Evolutionary conservation across 805 yeast species (phyloP).

Genomic region (Pichia californica): DNA sequence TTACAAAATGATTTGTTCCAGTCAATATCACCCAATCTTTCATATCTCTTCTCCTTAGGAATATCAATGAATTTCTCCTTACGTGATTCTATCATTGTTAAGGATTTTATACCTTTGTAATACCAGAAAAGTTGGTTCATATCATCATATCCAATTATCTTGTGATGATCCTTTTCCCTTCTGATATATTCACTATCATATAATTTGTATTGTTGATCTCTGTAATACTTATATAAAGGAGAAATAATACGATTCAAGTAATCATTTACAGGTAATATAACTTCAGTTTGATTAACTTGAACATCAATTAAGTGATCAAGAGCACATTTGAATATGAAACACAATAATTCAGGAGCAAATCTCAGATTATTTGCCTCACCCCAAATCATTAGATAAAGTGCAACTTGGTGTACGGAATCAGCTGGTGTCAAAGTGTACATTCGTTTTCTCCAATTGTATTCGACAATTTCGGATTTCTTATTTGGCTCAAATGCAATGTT

Average conservation of each 20-base stretch:
- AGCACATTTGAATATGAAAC: constrained; percentile 54
- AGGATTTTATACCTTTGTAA: constrained; percentile 29
- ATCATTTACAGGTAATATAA: constrained; percentile 17
- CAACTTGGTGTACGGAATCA: constrained; percentile 61
- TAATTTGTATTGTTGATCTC: constrained; percentile 60
- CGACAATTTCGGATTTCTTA: constrained; percentile 60
- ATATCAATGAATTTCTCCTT: constrained; percentile 27
- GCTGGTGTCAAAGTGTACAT: constrained; percentile 49
- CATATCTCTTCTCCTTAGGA: constrained; percentile 29
- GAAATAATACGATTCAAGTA: constrained; percentile 37
- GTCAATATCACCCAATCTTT: constrained; percentile 26
- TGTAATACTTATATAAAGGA: constrained; percentile 51
- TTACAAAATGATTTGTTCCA: constrained; percentile 40
- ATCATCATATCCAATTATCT: constrained; percentile 53
- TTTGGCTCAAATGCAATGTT: constrained; percentile 22
- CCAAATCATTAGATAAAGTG: constrained; percentile 60
- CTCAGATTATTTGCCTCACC: constrained; percentile 69
- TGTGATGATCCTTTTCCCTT: constrained; percentile 63
- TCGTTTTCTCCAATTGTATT: constrained; percentile 67
- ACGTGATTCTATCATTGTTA: constrained; percentile 27
- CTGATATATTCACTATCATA: constrained; percentile 50
- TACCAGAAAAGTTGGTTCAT: constrained; percentile 49
- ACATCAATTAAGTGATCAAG: constrained; percentile 39
- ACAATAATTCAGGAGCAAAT: constrained; percentile 43
- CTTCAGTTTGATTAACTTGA: constrained; percentile 21